Conservation (phyloP, 2,329 filamentous ascomycete genomes). For the Cladophialophora yegresii region DNA sequence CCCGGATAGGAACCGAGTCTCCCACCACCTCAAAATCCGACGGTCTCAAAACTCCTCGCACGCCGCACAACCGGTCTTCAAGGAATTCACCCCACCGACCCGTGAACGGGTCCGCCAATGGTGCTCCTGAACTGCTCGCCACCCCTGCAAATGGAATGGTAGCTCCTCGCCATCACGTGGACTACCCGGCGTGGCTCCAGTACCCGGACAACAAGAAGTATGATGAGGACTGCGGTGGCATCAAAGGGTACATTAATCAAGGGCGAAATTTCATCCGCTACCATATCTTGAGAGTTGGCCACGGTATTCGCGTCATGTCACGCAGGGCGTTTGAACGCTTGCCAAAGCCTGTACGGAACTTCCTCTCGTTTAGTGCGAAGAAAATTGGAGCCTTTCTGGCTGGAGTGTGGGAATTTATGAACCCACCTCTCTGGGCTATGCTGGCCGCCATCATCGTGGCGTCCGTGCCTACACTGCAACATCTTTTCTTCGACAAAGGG, state of each 20-base stretch:
- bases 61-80: slow-evolving; percentile 31
- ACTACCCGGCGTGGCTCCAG: slow-evolving; percentile 64
- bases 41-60: slow-evolving; percentile 34
- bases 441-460: slow-evolving; percentile 85
- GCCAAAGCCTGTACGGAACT: slow-evolving; percentile 56
- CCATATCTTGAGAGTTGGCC: slow-evolving; percentile 28
- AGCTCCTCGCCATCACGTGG: slow-evolving; percentile 41
- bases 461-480: slow-evolving; percentile 78
- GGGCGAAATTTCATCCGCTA: slow-evolving; percentile 36
- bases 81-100: slow-evolving; percentile 26
- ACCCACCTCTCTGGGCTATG: slow-evolving; percentile 98
- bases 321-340: slow-evolving; percentile 51
- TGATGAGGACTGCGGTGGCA: slow-evolving; percentile 38
- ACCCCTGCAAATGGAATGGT: slow-evolving; percentile 55
- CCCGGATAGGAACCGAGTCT: slow-evolving; percentile 34
- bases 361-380: slow-evolving; percentile 48
- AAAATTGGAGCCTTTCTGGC: slow-evolving; percentile 56
- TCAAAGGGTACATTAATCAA: slow-evolving; percentile 38
- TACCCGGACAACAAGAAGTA: slow-evolving; percentile 42
- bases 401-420: slow-evolving; percentile 93
- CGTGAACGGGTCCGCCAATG: slow-evolving; percentile 15
- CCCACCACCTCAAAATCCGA: slow-evolving; percentile 33
- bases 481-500: slow-evolving; percentile 81
- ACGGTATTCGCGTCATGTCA: slow-evolving; percentile 34
- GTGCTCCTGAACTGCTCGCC: slow-evolving; percentile 38